Base-by-base conservation (phyloP, 2,329 filamentous ascomycete species). In the Epichloe elymi region DNA sequence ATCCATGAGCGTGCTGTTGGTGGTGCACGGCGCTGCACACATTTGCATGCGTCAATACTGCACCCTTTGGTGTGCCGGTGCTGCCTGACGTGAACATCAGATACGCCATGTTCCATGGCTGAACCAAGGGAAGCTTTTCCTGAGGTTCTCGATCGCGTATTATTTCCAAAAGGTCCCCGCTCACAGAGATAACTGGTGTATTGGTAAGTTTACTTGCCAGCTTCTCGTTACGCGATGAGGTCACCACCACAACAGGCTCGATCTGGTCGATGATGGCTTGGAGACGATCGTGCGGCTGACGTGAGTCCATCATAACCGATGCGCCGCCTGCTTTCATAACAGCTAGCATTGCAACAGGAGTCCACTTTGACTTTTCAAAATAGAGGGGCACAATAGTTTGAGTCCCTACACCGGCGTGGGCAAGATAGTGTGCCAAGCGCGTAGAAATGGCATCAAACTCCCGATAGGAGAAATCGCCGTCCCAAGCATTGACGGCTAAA, bases 381-480 rank as follows among this genome's bases (percentile, higher is more conserved):
- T 38, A 48, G 5, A 54, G 26, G 14, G 46, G 47, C 4, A 54
- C 33, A 36, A 46, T 48, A 33, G n/a, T 39, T 6, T 42, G 48
- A 1, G 55, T 53, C 5, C 40, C 40, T 4, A 53, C 50, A 14
- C 51, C 55, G 5, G 35, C 23, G 12, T 33, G 17, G 14, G 47
- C 41, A 2, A 57, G 52, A n/a, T 49, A 51, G 12, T 12, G 19
- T 23, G 56, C 57, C 1, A 58, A 47, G 4, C 23, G 30, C 1
- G 46, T 49, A 6, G 54, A 44, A 14, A 54, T 26, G 3, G 6
- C 10, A 37, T 57, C 49, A 6, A 72, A 59, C 23, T 72, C 43
- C 54, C 64, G 53, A 49, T 68, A 23, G 63, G 59, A 48, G 66
- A 69, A 54, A 66, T 67, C 60, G 70, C 76, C 49, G 73, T 73